Base-by-base conservation (phyloP, 225 moss, liverwort and hornwort species). In the Physcomitrium patens region DNA sequence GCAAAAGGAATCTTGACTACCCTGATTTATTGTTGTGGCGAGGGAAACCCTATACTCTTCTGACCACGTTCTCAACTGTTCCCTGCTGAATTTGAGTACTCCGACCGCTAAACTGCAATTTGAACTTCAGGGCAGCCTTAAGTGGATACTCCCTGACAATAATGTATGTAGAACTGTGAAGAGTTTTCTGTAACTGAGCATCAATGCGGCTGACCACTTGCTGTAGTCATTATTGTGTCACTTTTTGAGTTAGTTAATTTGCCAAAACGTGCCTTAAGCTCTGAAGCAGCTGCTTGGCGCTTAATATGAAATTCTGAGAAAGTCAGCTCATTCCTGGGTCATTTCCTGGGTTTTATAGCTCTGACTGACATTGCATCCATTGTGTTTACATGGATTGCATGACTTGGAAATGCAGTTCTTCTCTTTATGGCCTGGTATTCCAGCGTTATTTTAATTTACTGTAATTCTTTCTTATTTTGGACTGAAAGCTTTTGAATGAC, bases 401-500 rank as follows among this genome's bases (percentile, higher is more conserved):
- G 71, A 67, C 68, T 54, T 77, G 53, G 63, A 80, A 65, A 76
- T 73, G 45, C 62, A 62, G 46, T 70, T 78, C 52, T 80, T 41
- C 65, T 67, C 10, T 26, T 80, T 79, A 53, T 55, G 77, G 69
- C 48, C 46, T 60, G 73, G 60, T 69, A 65, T 64, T 72, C 62
- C 75, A 67, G 56, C 17, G 48, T 83, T 84, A 53, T 50, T 85
- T 74, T 67, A 59, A 47, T 67, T 71, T 85, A 37, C 51, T 75
- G 50, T 71, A 49, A 26, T 72, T 85, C 56, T 37, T 37, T 37
- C 31, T 75, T 78, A 56, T 86, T 65, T 43, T 67, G 80, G 83
- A 83, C 68, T 83, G 80, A 80, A 86, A 76, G 76, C 80, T 81
- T 77, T 78, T 78, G 78, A 82, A 87, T 93, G 93, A 90, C 79